These are phyloP conservation scores for Thermomucor indicae-seudaticae DNA, from an alignment of 371 early-diverging fungal species.

Conservation along the genomic window DNA sequence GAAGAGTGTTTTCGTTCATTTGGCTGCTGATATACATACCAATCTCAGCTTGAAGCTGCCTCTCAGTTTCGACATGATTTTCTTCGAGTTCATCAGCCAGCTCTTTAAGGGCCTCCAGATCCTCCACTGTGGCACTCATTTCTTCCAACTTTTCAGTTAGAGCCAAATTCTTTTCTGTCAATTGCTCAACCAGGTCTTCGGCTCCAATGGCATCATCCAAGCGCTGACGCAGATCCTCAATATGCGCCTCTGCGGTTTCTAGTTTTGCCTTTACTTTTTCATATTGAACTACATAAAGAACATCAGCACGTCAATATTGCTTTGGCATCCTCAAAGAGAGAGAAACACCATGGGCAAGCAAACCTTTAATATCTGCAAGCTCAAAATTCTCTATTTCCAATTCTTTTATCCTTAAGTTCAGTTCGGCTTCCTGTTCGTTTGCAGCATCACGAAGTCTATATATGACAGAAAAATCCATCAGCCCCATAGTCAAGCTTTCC, in stretches of 20 bases:
- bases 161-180: conserved; percentile 76
- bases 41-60: conserved; percentile 82
- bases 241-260: conserved; percentile 60
- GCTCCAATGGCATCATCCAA: conserved; percentile 82
- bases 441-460: conserved; percentile 76
- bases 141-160: conserved; percentile 77
- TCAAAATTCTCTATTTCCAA: conserved; percentile 68
- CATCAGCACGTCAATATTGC: not conserved
- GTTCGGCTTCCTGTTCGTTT: conserved; percentile 66
- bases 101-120: conserved; percentile 86
- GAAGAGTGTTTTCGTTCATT: too few species aligned
- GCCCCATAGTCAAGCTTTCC: not conserved
- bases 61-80: conserved; percentile 82
- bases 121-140: conserved; percentile 71
- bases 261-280: conserved; percentile 56
- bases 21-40: too few species aligned
- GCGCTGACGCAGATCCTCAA: conserved; percentile 80
- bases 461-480: not conserved
- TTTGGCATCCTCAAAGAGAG: too few species aligned
- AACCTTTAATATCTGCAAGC: conserved; percentile 49
- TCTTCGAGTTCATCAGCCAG: conserved; percentile 91
- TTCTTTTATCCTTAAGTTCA: conserved; percentile 54
- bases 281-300: conserved; percentile 36
- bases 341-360: too few species aligned
- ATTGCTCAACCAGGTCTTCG: conserved; percentile 75